Conservation (phyloP, 345 rosid genomes). For the Passiflora organensis region DNA sequence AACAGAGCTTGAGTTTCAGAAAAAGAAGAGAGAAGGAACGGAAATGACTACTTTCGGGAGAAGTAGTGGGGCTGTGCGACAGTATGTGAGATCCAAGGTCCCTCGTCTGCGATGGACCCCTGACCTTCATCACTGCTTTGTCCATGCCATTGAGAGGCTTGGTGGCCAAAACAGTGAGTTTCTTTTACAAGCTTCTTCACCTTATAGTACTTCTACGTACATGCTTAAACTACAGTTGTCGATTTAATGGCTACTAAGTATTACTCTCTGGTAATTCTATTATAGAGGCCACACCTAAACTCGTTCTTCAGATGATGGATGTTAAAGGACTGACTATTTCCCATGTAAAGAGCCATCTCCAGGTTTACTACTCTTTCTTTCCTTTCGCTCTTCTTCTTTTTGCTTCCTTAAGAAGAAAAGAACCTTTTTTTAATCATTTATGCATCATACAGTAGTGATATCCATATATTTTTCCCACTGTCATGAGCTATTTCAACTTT, state of each 20-base stretch:
- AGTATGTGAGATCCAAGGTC: conserved; percentile 80
- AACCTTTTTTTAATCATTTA: no score
- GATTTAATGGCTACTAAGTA: not conserved
- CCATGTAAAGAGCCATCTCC: conserved; percentile 98
- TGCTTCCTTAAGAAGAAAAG: no score
- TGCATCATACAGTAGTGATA: no score
- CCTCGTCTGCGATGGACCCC: conserved; percentile 98
- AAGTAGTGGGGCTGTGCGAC: conserved; percentile 78
- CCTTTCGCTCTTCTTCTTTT: no score
- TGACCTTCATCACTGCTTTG: conserved; percentile 86
- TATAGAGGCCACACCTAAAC: conserved; percentile 98
- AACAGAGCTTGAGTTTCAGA: no score
- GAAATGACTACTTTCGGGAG: conserved; percentile 52
- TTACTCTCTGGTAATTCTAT: no score
- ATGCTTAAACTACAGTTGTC: no score
- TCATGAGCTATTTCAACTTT: not conserved
- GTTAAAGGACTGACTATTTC: conserved; percentile 96
- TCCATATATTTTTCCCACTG: no score
- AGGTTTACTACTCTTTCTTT: conserved; percentile 32
- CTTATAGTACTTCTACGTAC: not conserved
- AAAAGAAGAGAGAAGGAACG: no score
- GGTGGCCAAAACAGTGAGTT: conserved; percentile 82
- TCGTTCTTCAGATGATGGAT: conserved; percentile 95
- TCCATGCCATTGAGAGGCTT: conserved; percentile 79
- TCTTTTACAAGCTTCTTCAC: not conserved